Evolutionary conservation across 768 basidiomycete genomes (phyloP), one percentile per base, ranked within the genome.

Genomic region (Leccinum arenicola): DNA sequence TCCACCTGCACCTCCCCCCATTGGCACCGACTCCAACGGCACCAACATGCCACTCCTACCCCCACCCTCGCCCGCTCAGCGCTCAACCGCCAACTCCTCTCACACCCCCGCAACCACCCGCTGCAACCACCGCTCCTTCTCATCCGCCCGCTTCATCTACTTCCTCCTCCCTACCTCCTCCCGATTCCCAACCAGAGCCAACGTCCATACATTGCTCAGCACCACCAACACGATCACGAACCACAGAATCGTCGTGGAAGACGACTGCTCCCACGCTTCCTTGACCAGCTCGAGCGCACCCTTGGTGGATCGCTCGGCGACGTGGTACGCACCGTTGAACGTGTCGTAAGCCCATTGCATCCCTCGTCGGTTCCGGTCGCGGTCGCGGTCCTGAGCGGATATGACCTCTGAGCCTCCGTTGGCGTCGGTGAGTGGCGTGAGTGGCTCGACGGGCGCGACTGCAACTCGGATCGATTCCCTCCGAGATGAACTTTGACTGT

Each of bases 311-410:
- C 84, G 84, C 66, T 75, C 77, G 31, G 84, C 91, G 60, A 94
- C 91, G 63, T 82, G 79, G 60, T 76, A 81, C 2, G 92, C 86
- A 10, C 90, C 92, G 33, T 86, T 87, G 70, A 91, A 82, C 50
- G 92, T 94, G 63, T 94, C 92, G 76, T 85, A 90, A 4, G 92
- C 91, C 92, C 92, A 94, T 66, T 94, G 92, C 63, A 92, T 74
- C 0, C 85, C 85, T 17, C 89, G 87, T 58, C 78, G 81, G 60
- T 86, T 85, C 15, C 87, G 84, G 69, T 89, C 86, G 57, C 80
- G 77, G 70, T 88, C 88, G 54, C 88, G 84, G 60, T 67, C 52
- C 60, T 57, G 2, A 50, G 53, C 45, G 15, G 64, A 53, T 56
- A 60, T 23, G 1, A 29, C 15, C 2, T 64, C 65, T 9, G 63